Percentiles rank a stretch among this genome's conserved stretches.
Evolutionary conservation across 306 rosid genomes (phyloP).

Genomic region (Acacia crassicarpa): DNA sequence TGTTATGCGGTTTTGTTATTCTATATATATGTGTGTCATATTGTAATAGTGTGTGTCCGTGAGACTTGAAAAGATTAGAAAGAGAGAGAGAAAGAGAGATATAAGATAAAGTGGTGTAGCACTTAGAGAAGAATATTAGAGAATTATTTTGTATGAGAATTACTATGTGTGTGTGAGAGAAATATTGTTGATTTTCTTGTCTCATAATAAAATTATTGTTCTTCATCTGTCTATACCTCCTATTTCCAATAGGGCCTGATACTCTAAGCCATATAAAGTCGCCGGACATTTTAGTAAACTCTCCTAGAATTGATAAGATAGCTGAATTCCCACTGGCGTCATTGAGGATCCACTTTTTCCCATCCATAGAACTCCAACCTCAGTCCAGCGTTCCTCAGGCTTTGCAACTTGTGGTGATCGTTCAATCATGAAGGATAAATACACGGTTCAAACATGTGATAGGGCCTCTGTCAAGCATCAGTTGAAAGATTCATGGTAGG

Average conservation of each 20-base stretch:
- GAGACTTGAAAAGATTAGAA: too few relatives aligned
- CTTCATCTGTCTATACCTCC: too few relatives aligned
- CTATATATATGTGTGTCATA: too few relatives aligned
- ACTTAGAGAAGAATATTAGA: too few relatives aligned
- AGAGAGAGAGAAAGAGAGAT: too few relatives aligned
- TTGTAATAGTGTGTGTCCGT: too few relatives aligned
- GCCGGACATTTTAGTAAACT: conserved; percentile 79
- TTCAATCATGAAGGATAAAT: conserved; percentile 79
- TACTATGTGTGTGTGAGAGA: too few relatives aligned
- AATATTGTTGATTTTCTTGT: too few relatives aligned
- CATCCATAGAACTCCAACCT: conserved; percentile 43
- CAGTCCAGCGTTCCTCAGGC: conserved; percentile 52
- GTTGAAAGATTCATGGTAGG: conserved; percentile 56
- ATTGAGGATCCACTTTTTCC: conserved; percentile 55
- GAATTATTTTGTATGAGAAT: too few relatives aligned
- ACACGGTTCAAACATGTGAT: conserved; percentile 63
- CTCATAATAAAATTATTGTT: too few relatives aligned
- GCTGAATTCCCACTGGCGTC: conserved; percentile 89
- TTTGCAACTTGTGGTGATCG: conserved; percentile 48
- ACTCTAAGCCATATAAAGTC: conserved; percentile 51
- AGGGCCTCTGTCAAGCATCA: conserved; percentile 46
- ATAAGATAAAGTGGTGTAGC: too few relatives aligned
- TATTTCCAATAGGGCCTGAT: conserved; percentile 25
- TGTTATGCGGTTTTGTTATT: too few relatives aligned
- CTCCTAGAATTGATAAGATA: conserved; percentile 84